These are phyloP conservation scores for Iris pallida DNA, from an alignment of 116 monocot genomes.

Conservation along the genomic window DNA sequence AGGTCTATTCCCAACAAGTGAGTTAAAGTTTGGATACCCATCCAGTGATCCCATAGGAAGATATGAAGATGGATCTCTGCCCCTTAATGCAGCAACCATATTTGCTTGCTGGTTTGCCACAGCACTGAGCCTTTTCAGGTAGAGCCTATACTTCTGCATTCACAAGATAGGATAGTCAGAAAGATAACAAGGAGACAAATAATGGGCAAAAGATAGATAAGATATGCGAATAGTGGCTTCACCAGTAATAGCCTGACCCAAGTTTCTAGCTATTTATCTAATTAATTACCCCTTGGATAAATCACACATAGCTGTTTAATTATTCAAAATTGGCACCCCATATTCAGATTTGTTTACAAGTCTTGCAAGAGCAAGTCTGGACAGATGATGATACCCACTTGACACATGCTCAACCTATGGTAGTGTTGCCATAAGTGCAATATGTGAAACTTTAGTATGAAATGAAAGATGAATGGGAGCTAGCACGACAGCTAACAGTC, in stretches of 20 bases:
- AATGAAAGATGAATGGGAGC: slow-evolving; percentile 43
- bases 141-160: slow-evolving; percentile 87
- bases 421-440: too few relatives aligned
- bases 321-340: slow-evolving; percentile 38
- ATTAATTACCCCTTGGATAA: slow-evolving; percentile 20
- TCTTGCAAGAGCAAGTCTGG: too few relatives aligned
- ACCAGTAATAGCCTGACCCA: not conserved
- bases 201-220: slow-evolving; percentile 1
- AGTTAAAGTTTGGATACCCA: slow-evolving; percentile 41
- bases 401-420: too few relatives aligned
- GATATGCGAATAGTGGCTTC: not conserved
- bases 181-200: not conserved
- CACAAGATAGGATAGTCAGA: not conserved
- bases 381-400: too few relatives aligned
- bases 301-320: slow-evolving; percentile 41
- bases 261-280: slow-evolving; percentile 8
- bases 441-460: slow-evolving; percentile 25
- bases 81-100: slow-evolving; percentile 59
- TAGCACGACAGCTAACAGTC: slow-evolving; percentile 13
- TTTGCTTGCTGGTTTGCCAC: slow-evolving; percentile 80
- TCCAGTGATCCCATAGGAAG: slow-evolving; percentile 54
- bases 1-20: slow-evolving; percentile 28
- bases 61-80: slow-evolving; percentile 53
- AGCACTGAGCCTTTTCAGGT: slow-evolving; percentile 75
- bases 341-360: slow-evolving; percentile 17